phyloP scores from a whole-genome alignment of 768 basidiomycete genomes.

The Candolleomyces aberdarensis region DNA sequence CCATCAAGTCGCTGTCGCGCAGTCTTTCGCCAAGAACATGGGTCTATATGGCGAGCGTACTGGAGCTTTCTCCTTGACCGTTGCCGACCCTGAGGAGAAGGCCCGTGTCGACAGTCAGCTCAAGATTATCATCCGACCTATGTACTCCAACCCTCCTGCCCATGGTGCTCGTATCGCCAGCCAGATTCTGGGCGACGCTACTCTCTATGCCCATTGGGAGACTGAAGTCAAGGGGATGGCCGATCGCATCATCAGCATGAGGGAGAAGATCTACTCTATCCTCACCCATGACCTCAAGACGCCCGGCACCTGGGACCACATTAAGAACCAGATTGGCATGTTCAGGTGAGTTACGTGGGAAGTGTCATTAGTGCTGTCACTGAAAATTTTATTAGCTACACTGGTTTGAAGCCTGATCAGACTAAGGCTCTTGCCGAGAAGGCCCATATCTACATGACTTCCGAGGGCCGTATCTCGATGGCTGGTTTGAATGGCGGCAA shows the following conservation, averaged over 20 bases:
- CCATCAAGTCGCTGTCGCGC: slow-evolving; percentile 86
- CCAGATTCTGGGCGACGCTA: slow-evolving; percentile 72
- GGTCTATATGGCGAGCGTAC: slow-evolving; percentile 98
- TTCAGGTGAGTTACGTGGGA: slow-evolving; percentile 67
- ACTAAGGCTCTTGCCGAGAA: slow-evolving; percentile 82
- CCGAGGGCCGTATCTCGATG: slow-evolving; percentile 92
- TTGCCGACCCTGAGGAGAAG: slow-evolving; percentile 67
- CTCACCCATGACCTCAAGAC: slow-evolving; percentile 80
- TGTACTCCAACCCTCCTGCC: slow-evolving; percentile 97
- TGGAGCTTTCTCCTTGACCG: slow-evolving; percentile 90
- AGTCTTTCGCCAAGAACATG: slow-evolving; percentile 99
- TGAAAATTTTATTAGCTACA: slow-evolving; percentile 56
- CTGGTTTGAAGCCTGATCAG: slow-evolving; percentile 76
- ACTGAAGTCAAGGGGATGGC: slow-evolving; percentile 95
- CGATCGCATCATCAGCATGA: slow-evolving; percentile 89
- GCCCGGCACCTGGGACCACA: slow-evolving; percentile 93
- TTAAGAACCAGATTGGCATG: slow-evolving; percentile 97
- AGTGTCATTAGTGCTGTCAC: neutral
- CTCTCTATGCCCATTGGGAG: slow-evolving; percentile 86
- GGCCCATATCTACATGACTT: slow-evolving; percentile 93
- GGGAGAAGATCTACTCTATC: slow-evolving; percentile 75
- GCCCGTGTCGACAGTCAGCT: slow-evolving; percentile 90
- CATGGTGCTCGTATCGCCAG: slow-evolving; percentile 87
- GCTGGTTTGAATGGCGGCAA: slow-evolving; percentile 83
- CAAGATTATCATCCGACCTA: slow-evolving; percentile 91